These are phyloP conservation scores for Zelonia costaricensis DNA, from an alignment of 208 protist genomes.

Conservation along the genomic window DNA sequence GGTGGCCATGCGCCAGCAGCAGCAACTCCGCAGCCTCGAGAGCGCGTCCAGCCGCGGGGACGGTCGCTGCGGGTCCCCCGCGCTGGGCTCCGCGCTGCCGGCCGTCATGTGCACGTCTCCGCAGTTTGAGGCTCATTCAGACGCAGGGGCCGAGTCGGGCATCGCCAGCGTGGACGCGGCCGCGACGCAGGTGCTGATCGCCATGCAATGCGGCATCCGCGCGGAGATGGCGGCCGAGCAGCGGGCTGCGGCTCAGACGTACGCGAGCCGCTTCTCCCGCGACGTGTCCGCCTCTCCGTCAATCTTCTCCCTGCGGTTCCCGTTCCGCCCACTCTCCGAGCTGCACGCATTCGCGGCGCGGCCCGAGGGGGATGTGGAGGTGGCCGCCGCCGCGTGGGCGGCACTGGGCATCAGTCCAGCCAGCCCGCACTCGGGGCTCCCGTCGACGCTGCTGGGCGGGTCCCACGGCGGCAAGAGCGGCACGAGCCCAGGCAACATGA, in stretches of 20 bases:
- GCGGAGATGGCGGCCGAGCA: conserved; percentile 9
- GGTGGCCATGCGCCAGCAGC: too few relatives aligned
- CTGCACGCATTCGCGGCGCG: conserved; percentile 9
- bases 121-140: too few relatives aligned
- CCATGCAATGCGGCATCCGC: conserved; percentile 10
- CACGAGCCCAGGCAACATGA: too few relatives aligned
- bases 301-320: conserved; percentile 21
- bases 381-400: not conserved
- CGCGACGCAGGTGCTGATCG: not conserved
- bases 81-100: too few relatives aligned
- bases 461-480: too few relatives aligned
- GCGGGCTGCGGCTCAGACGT: not conserved
- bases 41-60: too few relatives aligned
- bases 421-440: too few relatives aligned
- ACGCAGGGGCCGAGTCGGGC: too few relatives aligned
- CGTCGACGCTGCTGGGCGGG: too few relatives aligned
- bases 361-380: not conserved
- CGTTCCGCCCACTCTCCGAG: conserved; percentile 12
- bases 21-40: too few relatives aligned
- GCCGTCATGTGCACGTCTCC: too few relatives aligned
- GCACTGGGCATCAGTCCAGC: not conserved
- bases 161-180: not conserved
- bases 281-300: conserved; percentile 22
- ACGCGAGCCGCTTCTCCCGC: conserved; percentile 14
- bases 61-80: too few relatives aligned